Percentiles rank a stretch among this genome's conserved stretches.
These are phyloP conservation scores for Hondaea fermentalgiana DNA, from an alignment of 108 stramenopile genomes.

Conservation along the genomic window DNA sequence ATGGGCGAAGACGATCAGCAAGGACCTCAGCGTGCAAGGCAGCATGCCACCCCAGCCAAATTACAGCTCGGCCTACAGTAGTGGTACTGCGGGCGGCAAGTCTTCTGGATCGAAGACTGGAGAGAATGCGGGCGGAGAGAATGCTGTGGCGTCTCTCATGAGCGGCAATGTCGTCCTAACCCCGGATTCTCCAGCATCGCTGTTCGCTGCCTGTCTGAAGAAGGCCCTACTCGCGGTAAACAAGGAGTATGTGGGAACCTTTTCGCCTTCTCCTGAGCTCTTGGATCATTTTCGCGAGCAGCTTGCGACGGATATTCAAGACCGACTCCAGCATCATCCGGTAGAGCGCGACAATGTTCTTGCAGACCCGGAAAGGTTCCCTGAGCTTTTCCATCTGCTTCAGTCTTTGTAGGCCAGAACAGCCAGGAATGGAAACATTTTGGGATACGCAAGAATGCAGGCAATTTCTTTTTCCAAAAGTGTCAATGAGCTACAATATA, in stretches of 20 bases:
- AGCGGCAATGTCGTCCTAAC: not conserved
- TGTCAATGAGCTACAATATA: no score
- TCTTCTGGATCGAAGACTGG: not conserved
- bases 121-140: not conserved
- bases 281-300: not conserved
- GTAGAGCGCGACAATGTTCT: not conserved
- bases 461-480: no score
- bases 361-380: not conserved
- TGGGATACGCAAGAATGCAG: no score
- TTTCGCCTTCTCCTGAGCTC: not conserved
- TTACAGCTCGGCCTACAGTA: not conserved
- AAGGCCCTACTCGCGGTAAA: not conserved
- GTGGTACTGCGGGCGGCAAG: not conserved
- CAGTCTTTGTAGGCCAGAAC: not conserved
- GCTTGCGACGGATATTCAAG: not conserved
- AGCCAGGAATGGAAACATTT: no score
- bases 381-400: not conserved
- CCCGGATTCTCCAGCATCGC: not conserved
- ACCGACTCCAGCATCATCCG: not conserved
- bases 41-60: not conserved
- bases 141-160: not conserved
- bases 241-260: not conserved
- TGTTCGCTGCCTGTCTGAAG: not conserved
- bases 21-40: not conserved
- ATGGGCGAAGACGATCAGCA: constrained; percentile 11